Evolutionary conservation across 805 yeast genomes (phyloP), one percentile per base, ranked within the genome.

Genomic region (Lipomyces starkeyi): DNA sequence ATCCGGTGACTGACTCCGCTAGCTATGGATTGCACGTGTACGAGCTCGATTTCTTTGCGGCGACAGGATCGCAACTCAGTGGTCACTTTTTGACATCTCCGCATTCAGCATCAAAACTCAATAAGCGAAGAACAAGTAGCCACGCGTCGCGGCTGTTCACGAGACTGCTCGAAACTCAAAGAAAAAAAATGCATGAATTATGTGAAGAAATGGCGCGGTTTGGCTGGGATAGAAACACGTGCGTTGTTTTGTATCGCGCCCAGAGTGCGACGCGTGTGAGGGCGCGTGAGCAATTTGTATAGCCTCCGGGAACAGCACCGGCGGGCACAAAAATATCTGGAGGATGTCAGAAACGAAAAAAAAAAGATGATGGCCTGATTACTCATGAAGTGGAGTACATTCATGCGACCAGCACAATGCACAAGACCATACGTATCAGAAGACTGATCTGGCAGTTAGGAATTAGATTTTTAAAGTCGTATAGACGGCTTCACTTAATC

Each of bases 121-220:
- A n/a, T n/a, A 43, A 43, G 49, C 49, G 49, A 43, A 43, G 49
- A 43, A 43, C 49, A 43, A 43, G 49, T 17, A 43, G 22, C 49
- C 49, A 17, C 49, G 49, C 22, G 22, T 17, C 9, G 49, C 49
- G 49, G 4, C 49, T 17, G 49, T 43, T 37, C 43, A 37, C 43
- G 43, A 14, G 43, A 37, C 43, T 43, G 22, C 22, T 43, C 22
- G 22, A 43, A 43, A 43, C 20, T 43, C 49, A 43, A n/a, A 17
- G 7, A 7, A 43, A 17, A 5, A 17, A 17, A 5, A 5, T 5
- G 49, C 49, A 43, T 43, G 49, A 43, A 37, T 37, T 37, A 37
- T 37, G 40, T 37, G 40, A 37, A 37, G 40, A 11, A 37, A 43
- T 43, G 49, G 22, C 9, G 11, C 49, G 49, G 43, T 13, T 40